Conservation (phyloP, 1,284 basidiomycete species). For the Irpex sp. region DNA sequence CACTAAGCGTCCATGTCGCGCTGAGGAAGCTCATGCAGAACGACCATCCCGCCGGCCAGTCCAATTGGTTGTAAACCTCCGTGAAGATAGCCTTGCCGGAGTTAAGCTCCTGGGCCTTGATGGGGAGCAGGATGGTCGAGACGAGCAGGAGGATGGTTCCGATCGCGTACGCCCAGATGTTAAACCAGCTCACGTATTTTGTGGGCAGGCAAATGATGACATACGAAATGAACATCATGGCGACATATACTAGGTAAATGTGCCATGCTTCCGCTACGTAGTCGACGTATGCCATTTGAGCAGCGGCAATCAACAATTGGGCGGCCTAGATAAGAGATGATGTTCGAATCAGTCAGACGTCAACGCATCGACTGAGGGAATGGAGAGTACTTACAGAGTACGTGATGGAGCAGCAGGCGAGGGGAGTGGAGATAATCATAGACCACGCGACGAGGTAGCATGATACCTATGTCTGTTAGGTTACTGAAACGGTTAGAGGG, state of each 20-base stretch:
- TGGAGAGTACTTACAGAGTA: conserved; percentile 13
- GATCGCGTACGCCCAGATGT: conserved; percentile 17
- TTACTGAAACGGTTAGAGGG: background rate
- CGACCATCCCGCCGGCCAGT: conserved; percentile 16
- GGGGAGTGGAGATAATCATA: conserved; percentile 18
- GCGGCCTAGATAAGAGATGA: conserved; percentile 11
- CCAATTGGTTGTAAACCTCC: conserved; percentile 12
- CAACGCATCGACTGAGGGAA: background rate
- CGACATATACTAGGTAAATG: conserved; percentile 17
- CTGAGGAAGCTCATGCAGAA: conserved; percentile 19
- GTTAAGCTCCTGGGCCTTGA: conserved; percentile 10
- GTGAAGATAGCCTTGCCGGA: conserved; percentile 13
- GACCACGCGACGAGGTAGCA: conserved; percentile 18
- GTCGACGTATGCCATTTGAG: conserved; percentile 13
- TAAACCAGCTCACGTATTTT: conserved; percentile 19
- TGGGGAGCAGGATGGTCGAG: conserved; percentile 10
- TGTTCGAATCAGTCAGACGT: background rate
- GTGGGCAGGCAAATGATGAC: conserved; percentile 19
- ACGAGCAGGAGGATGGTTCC: conserved; percentile 14
- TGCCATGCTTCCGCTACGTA: conserved; percentile 14
- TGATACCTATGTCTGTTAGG: conserved; percentile 2
- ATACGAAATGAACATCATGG: conserved; percentile 20
- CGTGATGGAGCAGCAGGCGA: conserved; percentile 17
- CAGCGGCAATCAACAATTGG: conserved; percentile 15
- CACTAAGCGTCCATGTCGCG: conserved; percentile 17